phyloP scores from a whole-genome alignment of 371 early-diverging fungal genomes.

The Actinomucor elegans region DNA sequence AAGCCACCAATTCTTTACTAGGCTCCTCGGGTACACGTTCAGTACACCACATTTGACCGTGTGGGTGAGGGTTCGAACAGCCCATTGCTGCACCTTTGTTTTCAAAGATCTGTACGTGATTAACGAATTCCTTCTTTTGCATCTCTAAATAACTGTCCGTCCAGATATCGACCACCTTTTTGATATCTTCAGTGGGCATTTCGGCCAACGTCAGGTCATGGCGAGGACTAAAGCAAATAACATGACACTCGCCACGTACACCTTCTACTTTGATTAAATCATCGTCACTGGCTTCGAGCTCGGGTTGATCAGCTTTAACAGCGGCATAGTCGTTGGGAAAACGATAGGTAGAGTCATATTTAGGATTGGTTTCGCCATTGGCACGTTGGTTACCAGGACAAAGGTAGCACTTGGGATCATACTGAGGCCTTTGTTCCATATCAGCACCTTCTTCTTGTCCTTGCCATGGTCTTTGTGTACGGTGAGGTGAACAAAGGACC shows the following conservation, averaged over 20 bases:
- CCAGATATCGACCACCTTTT: conserved; percentile 79
- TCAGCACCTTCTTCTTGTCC: conserved; percentile 67
- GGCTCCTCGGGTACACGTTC: conserved; percentile 82
- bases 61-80: conserved; percentile 94
- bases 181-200: conserved; percentile 65
- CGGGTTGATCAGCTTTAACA: conserved; percentile 68
- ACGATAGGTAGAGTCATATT: conserved; percentile 72
- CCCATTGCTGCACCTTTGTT: conserved; percentile 97
- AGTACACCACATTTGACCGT: conserved; percentile 91
- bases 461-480: conserved; percentile 93
- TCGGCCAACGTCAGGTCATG: conserved; percentile 91
- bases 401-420: conserved; percentile 84
- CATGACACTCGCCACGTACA: conserved; percentile 81
- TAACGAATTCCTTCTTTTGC: conserved; percentile 43
- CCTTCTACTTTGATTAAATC: conserved; percentile 66
- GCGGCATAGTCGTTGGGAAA: conserved; percentile 94
- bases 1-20: conserved; percentile 61
- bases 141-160: conserved; percentile 53
- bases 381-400: conserved; percentile 87
- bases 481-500: conserved; percentile 94
- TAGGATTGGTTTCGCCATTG: conserved; percentile 73
- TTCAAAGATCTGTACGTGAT: conserved; percentile 93
- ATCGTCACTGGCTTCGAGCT: conserved; percentile 24
- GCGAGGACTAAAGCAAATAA: conserved; percentile 87
- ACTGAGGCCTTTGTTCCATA: conserved; percentile 50